Evolutionary conservation across 2,329 filamentous ascomycete species (phyloP).

Genomic region (Orbilia brochopaga): DNA sequence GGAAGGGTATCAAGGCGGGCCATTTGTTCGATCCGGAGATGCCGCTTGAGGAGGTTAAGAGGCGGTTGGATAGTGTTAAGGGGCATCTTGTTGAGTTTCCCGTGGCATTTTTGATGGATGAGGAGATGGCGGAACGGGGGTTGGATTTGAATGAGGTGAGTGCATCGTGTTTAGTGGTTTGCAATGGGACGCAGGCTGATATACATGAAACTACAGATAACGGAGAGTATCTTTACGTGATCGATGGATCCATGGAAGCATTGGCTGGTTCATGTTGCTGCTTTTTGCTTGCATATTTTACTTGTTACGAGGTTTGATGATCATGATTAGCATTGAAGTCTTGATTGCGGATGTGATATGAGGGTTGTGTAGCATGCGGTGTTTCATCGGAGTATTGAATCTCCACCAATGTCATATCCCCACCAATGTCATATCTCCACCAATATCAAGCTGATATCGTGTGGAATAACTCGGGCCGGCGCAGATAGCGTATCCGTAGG

Average conservation of each 20-base stretch:
- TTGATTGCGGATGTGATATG: constrained; percentile 23
- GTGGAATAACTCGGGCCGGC: constrained; percentile 20
- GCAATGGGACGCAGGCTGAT: not conserved
- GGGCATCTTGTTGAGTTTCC: constrained; percentile 96
- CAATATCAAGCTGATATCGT: not conserved
- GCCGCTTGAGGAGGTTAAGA: constrained; percentile 73
- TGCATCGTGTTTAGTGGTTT: not conserved
- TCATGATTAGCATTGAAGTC: too few species aligned
- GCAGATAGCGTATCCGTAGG: constrained; percentile 20
- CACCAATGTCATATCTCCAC: constrained; percentile 32
- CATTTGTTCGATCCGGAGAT: constrained; percentile 77
- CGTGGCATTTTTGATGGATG: constrained; percentile 81
- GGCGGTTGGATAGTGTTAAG: constrained; percentile 77
- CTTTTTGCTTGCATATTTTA: constrained; percentile 9
- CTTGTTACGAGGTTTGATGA: too few species aligned
- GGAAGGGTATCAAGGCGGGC: constrained; percentile 75
- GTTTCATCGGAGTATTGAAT: constrained; percentile 45
- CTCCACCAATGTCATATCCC: constrained; percentile 30
- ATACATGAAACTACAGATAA: constrained; percentile 37
- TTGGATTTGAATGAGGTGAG: constrained; percentile 45
- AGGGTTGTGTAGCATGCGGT: constrained; percentile 17
- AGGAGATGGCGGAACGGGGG: constrained; percentile 79
- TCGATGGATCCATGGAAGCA: not conserved
- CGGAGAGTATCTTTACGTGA: constrained; percentile 47
- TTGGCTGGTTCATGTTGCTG: not conserved